Conservation (phyloP, 2,329 filamentous ascomycete species). For the Xylaria sp. region DNA sequence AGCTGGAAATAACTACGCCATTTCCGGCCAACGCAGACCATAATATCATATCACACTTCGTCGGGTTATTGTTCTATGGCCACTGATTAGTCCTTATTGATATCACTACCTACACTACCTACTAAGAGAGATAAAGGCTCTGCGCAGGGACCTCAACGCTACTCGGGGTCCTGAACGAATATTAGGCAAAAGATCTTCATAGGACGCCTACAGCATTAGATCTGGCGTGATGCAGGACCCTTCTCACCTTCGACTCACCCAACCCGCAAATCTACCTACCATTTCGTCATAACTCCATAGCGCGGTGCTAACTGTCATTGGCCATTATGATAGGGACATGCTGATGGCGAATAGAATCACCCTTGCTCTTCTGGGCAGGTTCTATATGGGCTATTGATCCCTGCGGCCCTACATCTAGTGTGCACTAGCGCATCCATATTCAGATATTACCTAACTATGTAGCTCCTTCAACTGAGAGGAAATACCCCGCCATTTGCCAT, state of each 20-base stretch:
- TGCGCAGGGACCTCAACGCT: background rate
- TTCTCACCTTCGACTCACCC: constrained; percentile 37
- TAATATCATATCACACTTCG: background rate
- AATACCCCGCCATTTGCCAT: constrained; percentile 35
- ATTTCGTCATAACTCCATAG: constrained; percentile 38
- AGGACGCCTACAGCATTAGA: constrained; percentile 21
- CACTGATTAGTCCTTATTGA: background rate
- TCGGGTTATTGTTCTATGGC: background rate
- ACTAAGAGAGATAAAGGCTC: constrained; percentile 3
- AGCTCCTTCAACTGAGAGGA: constrained; percentile 12
- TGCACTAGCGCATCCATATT: background rate
- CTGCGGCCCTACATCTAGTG: background rate
- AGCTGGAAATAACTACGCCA: background rate
- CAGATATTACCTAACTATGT: background rate
- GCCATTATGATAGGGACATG: constrained; percentile 20
- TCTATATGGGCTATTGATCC: background rate
- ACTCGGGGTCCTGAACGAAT: background rate
- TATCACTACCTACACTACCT: background rate
- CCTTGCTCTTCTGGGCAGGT: constrained; percentile 24
- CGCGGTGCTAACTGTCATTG: background rate
- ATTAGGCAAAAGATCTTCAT: constrained; percentile 28
- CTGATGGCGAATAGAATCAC: background rate
- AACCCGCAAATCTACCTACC: constrained; percentile 28
- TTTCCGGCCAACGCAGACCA: background rate
- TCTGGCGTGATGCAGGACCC: constrained; percentile 36